A percentile compares a stretch with the other conserved stretches of the same genome.
Conservation (phyloP, 495 filamentous ascomycete species). For the Clohesyomyces aquaticus region DNA sequence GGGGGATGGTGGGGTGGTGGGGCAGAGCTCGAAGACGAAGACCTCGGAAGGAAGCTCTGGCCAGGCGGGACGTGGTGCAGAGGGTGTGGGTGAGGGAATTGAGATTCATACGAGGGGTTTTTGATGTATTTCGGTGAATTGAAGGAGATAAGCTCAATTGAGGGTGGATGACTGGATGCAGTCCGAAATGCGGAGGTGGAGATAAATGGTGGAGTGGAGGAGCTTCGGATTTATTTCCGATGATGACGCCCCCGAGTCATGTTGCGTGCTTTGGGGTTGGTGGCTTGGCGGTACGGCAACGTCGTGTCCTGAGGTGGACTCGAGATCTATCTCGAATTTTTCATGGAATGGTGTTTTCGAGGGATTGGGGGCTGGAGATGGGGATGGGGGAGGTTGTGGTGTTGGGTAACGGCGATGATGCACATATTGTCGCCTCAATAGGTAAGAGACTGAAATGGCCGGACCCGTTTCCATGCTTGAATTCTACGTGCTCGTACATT, state of each 20-base stretch:
- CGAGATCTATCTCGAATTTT: too few species aligned
- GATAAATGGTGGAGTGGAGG: conserved; percentile 1
- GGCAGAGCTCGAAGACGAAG: not conserved
- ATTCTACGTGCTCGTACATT: too few species aligned
- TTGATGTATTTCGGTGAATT: too few species aligned
- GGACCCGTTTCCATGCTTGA: too few species aligned
- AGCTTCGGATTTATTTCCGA: conserved; percentile 9
- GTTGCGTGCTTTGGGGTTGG: not conserved
- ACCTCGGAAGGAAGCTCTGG: conserved; percentile 11
- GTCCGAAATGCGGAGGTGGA: not conserved
- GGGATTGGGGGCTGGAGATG: not conserved
- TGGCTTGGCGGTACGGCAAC: conserved; percentile 1
- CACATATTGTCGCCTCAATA: too few species aligned
- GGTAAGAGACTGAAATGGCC: too few species aligned
- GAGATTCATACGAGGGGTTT: not conserved
- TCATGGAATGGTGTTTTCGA: not conserved
- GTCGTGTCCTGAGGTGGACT: too few species aligned
- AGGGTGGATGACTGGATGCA: too few species aligned
- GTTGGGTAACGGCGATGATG: too few species aligned
- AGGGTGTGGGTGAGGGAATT: not conserved
- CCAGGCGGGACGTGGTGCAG: conserved; percentile 1
- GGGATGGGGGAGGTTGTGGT: not conserved
- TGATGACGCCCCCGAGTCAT: conserved; percentile 13
- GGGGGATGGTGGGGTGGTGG: not conserved
- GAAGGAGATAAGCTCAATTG: too few species aligned